phyloP scores from a whole-genome alignment of 1,139 yeast species.

The Groenewaldozyma auringiensis region DNA sequence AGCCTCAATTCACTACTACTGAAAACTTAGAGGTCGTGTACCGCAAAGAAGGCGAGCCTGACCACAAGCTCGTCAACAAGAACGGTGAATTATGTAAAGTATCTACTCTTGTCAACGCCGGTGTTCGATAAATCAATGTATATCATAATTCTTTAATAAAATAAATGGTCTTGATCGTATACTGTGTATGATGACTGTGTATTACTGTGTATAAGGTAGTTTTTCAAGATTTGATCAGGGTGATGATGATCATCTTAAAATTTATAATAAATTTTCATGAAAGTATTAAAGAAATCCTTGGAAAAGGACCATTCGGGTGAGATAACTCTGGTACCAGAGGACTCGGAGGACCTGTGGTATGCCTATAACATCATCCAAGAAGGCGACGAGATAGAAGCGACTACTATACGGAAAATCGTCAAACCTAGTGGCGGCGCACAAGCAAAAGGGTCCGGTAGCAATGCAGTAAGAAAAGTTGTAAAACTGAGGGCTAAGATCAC shows the following conservation, averaged over 20 bases:
- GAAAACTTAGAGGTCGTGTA: slow-evolving; percentile 70
- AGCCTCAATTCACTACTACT: slow-evolving; percentile 81
- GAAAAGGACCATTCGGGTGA: slow-evolving; percentile 61
- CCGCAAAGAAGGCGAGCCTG: slow-evolving; percentile 73
- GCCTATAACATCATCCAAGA: slow-evolving; percentile 69
- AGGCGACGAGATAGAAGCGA: slow-evolving; percentile 66
- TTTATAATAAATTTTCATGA: no score
- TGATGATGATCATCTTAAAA: no score
- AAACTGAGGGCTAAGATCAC: slow-evolving; percentile 54
- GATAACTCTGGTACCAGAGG: slow-evolving; percentile 68
- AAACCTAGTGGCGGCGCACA: slow-evolving; percentile 34
- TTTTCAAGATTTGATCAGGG: no score
- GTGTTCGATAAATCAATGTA: slow-evolving; percentile 56
- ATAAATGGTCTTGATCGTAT: no score
- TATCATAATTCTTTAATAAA: background rate
- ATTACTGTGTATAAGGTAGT: no score
- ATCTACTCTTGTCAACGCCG: slow-evolving; percentile 58
- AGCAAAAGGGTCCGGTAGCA: slow-evolving; percentile 25
- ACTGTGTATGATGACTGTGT: no score
- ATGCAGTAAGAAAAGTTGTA: slow-evolving; percentile 45
- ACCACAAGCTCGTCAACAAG: slow-evolving; percentile 69
- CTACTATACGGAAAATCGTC: slow-evolving; percentile 61
- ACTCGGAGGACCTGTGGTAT: slow-evolving; percentile 88
- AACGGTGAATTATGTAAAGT: slow-evolving; percentile 70
- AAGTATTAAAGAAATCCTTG: slow-evolving; percentile 43